Evolutionary conservation across 768 basidiomycete species (phyloP).

Genomic region (Phaeotremella skinneri): DNA sequence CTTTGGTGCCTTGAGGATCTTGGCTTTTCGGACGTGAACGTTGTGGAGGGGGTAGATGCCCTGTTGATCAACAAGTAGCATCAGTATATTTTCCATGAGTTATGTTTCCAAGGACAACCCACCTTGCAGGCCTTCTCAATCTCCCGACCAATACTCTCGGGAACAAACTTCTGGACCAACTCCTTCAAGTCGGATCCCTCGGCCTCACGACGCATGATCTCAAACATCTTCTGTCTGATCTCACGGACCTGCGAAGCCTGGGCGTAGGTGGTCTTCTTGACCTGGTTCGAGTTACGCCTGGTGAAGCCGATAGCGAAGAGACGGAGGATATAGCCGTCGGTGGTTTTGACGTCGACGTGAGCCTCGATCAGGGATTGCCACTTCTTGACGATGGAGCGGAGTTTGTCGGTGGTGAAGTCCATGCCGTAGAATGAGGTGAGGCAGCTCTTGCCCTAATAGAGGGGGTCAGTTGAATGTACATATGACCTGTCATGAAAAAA

Average conservation of each 20-base stretch:
- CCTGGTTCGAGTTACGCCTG: conserved; percentile 91
- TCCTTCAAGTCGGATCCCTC: conserved; percentile 89
- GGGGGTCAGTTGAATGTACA: neutral
- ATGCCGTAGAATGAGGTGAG: conserved; percentile 99
- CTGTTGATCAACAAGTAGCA: conserved; percentile 50
- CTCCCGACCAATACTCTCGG: conserved; percentile 97
- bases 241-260: conserved; percentile 91
- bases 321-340: conserved; percentile 97
- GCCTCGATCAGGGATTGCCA: conserved; percentile 99
- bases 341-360: conserved; percentile 97
- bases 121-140: conserved; percentile 87
- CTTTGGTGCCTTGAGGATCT: conserved; percentile 97
- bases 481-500: neutral
- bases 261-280: conserved; percentile 98
- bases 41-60: conserved; percentile 99
- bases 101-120: conserved; percentile 4
- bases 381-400: conserved; percentile 98
- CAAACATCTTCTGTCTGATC: conserved; percentile 99
- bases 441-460: conserved; percentile 89
- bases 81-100: neutral
- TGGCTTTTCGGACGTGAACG: conserved; percentile 97
- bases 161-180: conserved; percentile 92
- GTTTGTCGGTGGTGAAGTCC: conserved; percentile 99
- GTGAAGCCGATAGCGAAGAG: conserved; percentile 99
- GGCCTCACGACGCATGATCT: conserved; percentile 74